Evolutionary conservation across 164 flowering plant species (phyloP).

Genomic region (Kalanchoe fedtschenkoi): DNA sequence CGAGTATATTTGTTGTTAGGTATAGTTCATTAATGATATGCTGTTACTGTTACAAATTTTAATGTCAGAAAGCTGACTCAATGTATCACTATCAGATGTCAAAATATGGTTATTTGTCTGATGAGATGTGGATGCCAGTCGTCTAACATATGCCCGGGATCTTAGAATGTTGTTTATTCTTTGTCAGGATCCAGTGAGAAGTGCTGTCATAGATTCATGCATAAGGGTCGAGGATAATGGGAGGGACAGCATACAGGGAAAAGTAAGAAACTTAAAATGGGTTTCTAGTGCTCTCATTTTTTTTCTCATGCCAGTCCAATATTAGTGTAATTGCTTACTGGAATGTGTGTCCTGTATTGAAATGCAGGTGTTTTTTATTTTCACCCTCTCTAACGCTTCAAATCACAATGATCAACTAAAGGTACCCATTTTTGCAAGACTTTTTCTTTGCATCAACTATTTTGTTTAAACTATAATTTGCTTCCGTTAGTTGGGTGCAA

Average conservation of each 20-base stretch:
- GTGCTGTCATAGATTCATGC: slow-evolving; percentile 7
- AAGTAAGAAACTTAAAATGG: background rate
- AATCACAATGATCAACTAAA: slow-evolving; percentile 34
- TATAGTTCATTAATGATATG: too few species aligned
- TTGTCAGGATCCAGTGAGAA: slow-evolving; percentile 48
- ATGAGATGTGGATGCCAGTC: background rate
- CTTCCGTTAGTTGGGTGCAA: slow-evolving; percentile 61
- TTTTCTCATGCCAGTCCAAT: background rate
- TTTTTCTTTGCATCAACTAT: background rate
- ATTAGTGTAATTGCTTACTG: background rate
- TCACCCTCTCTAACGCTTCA: slow-evolving; percentile 4
- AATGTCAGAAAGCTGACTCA: too few species aligned
- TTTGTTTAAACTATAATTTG: slow-evolving; percentile 11
- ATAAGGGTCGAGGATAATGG: background rate
- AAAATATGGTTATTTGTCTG: background rate
- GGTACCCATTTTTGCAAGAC: slow-evolving; percentile 24
- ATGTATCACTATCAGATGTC: background rate
- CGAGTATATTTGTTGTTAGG: too few species aligned
- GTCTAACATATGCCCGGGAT: background rate
- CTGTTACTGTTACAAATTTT: too few species aligned
- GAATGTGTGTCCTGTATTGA: background rate
- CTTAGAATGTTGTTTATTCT: background rate
- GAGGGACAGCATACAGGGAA: slow-evolving; percentile 6
- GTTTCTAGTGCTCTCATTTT: background rate
- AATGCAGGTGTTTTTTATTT: slow-evolving; percentile 5